Evolutionary conservation across 1,284 basidiomycete species (phyloP), one percentile per base, ranked within the genome.

Genomic region (Pulchroboletus neoregius): DNA sequence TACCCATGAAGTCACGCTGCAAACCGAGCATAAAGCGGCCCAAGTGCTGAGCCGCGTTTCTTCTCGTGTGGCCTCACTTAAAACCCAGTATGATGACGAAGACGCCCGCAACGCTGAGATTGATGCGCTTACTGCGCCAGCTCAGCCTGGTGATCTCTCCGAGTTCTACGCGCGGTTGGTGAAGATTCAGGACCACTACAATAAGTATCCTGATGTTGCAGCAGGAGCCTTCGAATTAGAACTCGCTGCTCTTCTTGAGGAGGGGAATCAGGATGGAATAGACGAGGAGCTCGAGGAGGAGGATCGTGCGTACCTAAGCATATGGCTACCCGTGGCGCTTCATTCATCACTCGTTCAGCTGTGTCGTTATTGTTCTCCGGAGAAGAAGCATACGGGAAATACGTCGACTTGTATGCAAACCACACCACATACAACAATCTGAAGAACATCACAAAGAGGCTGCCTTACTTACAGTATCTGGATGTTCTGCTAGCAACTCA

Each of bases 151-250:
- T 61, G 91, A 96, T 66, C 75, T 97, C 40, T 82, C 84, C 39
- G 91, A 94, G 67, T 99, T 99, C 75, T 99, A 99, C 72, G 73
- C 82, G 62, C 85, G 95, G 66, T 84, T 99, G 71, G 85, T 82
- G 63, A 91, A 88, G 76, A 84, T 99, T 67, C 91, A 94, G 72
- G 93, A 95, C 62, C 93, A 97, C 77, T 88, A 98, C 76, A 79
- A 80, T 67, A 93, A 91, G 74, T 96, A 98, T 76, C 93, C 92
- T 69, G 87, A 92, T 72, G 76, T 85, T 69, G 78, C 84, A 64
- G 75, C 86, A 71, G 82, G 83, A 64, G 82, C 84, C 56, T 83
- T 91, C 69, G 80, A 91, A 66, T 73, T 82, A 51, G 91, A 94
- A 70, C 75, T 94, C 55, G 82, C 85, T 46, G 79, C 84, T 59